A percentile compares a stretch with the other conserved stretches of the same genome.
Conservation (phyloP, 73 alveolate genomes). For the Stentor coeruleus region DNA sequence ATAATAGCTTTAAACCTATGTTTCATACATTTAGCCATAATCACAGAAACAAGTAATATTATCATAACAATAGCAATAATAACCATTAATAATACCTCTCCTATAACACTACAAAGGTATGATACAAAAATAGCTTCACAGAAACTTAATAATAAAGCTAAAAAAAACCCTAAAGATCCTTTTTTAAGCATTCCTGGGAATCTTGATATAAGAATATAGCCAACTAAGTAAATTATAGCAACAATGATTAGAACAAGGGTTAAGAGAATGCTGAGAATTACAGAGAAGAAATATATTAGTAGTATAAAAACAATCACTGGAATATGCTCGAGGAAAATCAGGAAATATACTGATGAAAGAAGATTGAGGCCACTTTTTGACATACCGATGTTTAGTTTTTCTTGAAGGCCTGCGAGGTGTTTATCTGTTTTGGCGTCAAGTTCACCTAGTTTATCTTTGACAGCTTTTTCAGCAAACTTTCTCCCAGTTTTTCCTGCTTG, state of each 20-base stretch:
- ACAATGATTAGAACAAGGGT: neutral
- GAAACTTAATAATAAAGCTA: neutral
- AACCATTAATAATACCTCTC: neutral
- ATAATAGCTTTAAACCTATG: neutral
- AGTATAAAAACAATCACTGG: neutral
- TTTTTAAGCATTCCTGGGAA: neutral
- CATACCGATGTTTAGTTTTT: neutral
- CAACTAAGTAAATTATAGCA: neutral
- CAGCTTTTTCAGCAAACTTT: neutral
- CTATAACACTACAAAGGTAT: neutral
- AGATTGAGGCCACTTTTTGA: neutral
- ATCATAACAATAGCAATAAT: neutral
- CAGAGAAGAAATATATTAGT: neutral
- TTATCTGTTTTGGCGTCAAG: neutral
- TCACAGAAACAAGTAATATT: neutral
- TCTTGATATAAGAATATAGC: neutral
- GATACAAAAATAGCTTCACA: neutral
- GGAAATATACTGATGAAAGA: neutral
- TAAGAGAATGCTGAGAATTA: neutral
- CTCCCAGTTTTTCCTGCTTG: neutral
- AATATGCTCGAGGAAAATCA: neutral
- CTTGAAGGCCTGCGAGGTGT: slow-evolving; percentile 2
- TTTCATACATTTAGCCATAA: neutral
- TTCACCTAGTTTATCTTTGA: neutral
- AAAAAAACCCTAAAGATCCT: neutral